A percentile compares a stretch with the other conserved stretches of the same genome.
Evolutionary conservation across 2,329 filamentous ascomycete genomes (phyloP).

Genomic region (Scedosporium dehoogii): DNA sequence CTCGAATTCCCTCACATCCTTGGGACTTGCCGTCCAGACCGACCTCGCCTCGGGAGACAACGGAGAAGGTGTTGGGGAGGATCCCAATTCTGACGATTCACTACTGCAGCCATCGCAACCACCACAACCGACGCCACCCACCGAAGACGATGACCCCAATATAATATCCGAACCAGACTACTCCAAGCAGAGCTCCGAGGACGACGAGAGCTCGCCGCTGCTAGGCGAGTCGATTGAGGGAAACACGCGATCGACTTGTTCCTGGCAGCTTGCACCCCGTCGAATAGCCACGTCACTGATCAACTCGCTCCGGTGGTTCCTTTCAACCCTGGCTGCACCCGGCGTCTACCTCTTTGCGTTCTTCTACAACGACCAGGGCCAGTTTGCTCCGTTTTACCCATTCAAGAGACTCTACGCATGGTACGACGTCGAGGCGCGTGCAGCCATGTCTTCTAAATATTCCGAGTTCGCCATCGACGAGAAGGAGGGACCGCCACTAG

Average conservation of each 20-base stretch:
- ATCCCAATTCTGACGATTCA: neutral
- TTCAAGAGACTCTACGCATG: slow-evolving; percentile 53
- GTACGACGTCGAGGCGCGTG: slow-evolving; percentile 31
- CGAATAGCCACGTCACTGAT: slow-evolving; percentile 63
- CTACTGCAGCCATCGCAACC: neutral
- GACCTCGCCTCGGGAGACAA: slow-evolving; percentile 12
- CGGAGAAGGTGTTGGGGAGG: neutral
- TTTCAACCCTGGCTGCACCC: slow-evolving; percentile 70
- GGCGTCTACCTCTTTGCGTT: slow-evolving; percentile 73
- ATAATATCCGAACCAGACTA: slow-evolving; percentile 25
- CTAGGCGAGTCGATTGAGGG: slow-evolving; percentile 23
- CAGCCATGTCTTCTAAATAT: slow-evolving; percentile 20
- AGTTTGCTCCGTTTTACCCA: slow-evolving; percentile 69
- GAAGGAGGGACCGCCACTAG: slow-evolving; percentile 17
- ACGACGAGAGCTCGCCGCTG: slow-evolving; percentile 68
- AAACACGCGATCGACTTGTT: slow-evolving; percentile 13
- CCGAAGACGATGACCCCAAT: slow-evolving; percentile 24
- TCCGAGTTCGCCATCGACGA: slow-evolving; percentile 10
- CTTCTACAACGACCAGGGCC: slow-evolving; percentile 71
- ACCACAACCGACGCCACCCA: neutral
- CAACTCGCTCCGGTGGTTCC: slow-evolving; percentile 65
- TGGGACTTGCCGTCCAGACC: slow-evolving; percentile 36
- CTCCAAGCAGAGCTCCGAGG: slow-evolving; percentile 24
- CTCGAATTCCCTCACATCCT: slow-evolving; percentile 49
- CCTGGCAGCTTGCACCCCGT: slow-evolving; percentile 52